Base-by-base conservation (phyloP, 192 early-diverging fungal genomes). In the Coemansia sp. region DNA sequence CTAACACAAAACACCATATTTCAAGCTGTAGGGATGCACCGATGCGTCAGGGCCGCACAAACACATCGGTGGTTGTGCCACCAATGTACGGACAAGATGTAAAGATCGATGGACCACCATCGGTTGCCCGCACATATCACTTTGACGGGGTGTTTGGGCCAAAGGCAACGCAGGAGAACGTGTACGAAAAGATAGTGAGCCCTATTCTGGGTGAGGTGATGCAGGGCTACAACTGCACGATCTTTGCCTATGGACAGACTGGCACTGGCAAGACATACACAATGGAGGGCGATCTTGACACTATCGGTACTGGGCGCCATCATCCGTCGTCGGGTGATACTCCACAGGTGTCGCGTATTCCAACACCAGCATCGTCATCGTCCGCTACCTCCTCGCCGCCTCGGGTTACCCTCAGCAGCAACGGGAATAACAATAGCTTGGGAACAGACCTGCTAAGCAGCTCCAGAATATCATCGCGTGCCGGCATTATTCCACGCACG, bases 261-360 rank as follows among this genome's bases (percentile, higher is more conserved):
- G 95, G 95, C 47, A 93, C 94, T 0, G 97, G 97, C 65, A 99
- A 99, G 83, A 98, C 97, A 11, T 89, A 86, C 69, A 97, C 97
- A 2, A 99, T 99, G 95, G 94, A 99, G 67, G 95, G 95, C 19
- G 89, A 96, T 63, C 75, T 96, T 15, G 81, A 84, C 0, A 37
- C 10, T n/a, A 3, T 11, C 1, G 46, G 46, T 47, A 3, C 46
- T 15, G 46, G 46, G 36, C 18, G 21, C 40, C 41, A 6, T 11
- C 26, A 26, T 26, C 26, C 26, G 3, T 26, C 26, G 26, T 26
- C 26, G 26, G 26, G 26, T 22, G 52, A 41, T 37, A 67, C 65
- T 3, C 65, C 65, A 5, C 43, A 37, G 43, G 22, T 42, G 12
- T 55, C 64, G 41, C 58, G 61, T 12, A 55, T 49, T 12, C 62